Conservation (phyloP, 495 filamentous ascomycete species). For the Penicillium lagena region DNA sequence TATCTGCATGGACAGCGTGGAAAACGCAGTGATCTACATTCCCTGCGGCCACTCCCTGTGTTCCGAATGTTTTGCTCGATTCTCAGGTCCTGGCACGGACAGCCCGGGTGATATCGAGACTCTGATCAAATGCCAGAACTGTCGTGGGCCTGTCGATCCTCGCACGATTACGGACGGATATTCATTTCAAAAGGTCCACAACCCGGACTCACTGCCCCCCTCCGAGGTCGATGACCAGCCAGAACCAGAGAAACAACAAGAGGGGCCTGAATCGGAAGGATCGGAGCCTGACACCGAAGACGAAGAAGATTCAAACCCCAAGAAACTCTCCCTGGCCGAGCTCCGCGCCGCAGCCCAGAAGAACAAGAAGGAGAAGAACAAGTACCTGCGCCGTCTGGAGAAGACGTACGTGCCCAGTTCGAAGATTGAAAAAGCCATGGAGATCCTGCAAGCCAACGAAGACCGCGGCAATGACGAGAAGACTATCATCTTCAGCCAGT, state of each 20-base stretch:
- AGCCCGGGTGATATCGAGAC: constrained; percentile 48
- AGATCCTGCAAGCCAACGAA: constrained; percentile 55
- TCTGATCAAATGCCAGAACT: constrained; percentile 69
- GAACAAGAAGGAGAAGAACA: constrained; percentile 44
- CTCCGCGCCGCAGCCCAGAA: constrained; percentile 26
- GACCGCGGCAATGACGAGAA: constrained; percentile 52
- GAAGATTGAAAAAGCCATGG: constrained; percentile 70
- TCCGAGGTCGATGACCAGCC: constrained; percentile 6
- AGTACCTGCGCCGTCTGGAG: constrained; percentile 58
- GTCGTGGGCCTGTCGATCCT: constrained; percentile 56
- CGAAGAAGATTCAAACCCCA: constrained; percentile 49
- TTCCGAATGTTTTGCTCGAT: constrained; percentile 67
- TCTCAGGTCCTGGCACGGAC: constrained; percentile 57
- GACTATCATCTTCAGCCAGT: constrained; percentile 90
- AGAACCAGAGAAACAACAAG: constrained; percentile 16
- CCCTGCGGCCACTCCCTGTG: constrained; percentile 86
- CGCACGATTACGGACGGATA: constrained; percentile 66
- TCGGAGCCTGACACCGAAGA: constrained; percentile 34
- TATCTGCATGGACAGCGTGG: constrained; percentile 71
- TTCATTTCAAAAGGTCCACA: constrained; percentile 71
- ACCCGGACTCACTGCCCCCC: constrained; percentile 32
- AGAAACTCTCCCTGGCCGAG: constrained; percentile 47
- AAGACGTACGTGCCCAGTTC: constrained; percentile 67
- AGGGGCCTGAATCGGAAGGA: constrained; percentile 23
- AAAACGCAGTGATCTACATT: constrained; percentile 72